Base-by-base conservation (phyloP, 2,329 filamentous ascomycete genomes). In the Calonectria hawksworthii region DNA sequence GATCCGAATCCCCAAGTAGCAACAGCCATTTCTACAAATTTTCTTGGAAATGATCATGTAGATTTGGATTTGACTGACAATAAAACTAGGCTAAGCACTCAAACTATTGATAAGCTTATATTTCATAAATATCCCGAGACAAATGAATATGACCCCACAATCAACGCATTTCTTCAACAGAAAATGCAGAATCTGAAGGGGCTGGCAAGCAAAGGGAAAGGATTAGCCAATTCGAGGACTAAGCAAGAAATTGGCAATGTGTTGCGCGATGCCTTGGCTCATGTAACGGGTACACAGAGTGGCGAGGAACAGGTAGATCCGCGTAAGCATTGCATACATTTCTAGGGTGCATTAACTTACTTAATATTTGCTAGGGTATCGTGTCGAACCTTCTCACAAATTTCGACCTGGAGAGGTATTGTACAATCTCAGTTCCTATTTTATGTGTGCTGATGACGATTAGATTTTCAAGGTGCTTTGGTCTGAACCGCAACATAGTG, bases 401-500 rank as follows among this genome's bases (percentile, higher is more conserved):
- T 89, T 88, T 63, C 79, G 82, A 47, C 86, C 86, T 3, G 87
- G 87, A 69, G 83, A 84, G 81, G 87, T 86, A 78, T 36, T 11
- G 11, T 13, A 36, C 34, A 9, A 36, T 11, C 3, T 11, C 10
- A 3, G 2, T 9, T 13, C 11, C 6, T 36, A 36, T 36, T 36
- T 36, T 13, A 11, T 36, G 34, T 8, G n/a, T 36, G 34, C 34
- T 36, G 6, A 36, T 36, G 10, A 36, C 10, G 34, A 36, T 36
- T 72, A 90, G 89, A 87, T 91, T 23, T 89, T 91, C 82, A 92
- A 91, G 78, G 86, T 90, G 1, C 81, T 88, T 21, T 91, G 18
- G 83, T 84, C 13, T 83, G 82, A 16, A 36, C 34, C 34, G 7
- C 34, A 36, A 13, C 10, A 13, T 36, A 36, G 10, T 36, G 34